Conservation (phyloP, 2,329 filamentous ascomycete species). For the Aspergillus intermedius region DNA sequence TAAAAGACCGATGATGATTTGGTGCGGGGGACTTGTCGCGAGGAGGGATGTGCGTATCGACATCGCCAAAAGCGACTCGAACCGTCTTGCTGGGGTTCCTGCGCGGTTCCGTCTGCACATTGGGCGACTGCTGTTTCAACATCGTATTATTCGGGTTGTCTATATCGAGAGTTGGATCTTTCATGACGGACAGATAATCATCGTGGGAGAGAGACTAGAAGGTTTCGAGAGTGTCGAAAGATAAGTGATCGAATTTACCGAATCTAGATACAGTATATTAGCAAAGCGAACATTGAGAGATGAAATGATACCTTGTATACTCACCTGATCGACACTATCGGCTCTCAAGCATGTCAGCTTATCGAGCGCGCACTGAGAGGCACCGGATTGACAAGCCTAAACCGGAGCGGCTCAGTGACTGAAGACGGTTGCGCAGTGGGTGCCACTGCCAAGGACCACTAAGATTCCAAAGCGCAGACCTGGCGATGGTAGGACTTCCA, state of each 20-base stretch:
- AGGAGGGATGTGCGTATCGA: conserved; percentile 32
- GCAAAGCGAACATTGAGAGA: background rate
- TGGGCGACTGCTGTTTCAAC: conserved; percentile 19
- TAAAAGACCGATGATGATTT: conserved; percentile 30
- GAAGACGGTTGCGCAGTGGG: conserved; percentile 1
- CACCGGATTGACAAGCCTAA: conserved; percentile 13
- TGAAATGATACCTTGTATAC: background rate
- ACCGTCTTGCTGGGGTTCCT: conserved; percentile 27
- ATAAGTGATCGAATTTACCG: conserved; percentile 6
- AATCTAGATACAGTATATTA: background rate
- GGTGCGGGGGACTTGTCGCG: conserved; percentile 29
- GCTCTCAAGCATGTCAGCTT: conserved; percentile 7
- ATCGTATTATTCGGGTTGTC: conserved; percentile 27
- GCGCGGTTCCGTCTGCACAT: conserved; percentile 26
- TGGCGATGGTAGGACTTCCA: background rate
- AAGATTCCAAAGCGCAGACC: background rate
- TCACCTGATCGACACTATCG: background rate
- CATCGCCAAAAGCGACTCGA: conserved; percentile 34
- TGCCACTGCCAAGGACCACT: conserved; percentile 1
- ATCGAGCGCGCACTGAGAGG: conserved; percentile 10
- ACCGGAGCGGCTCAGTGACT: conserved; percentile 3
- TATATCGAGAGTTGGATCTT: conserved; percentile 30
- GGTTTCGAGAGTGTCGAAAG: conserved; percentile 4
- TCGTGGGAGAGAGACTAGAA: conserved; percentile 17
- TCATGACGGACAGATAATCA: conserved; percentile 30